Base-by-base conservation (phyloP, 805 yeast genomes). In the Komagataella pastoris region DNA sequence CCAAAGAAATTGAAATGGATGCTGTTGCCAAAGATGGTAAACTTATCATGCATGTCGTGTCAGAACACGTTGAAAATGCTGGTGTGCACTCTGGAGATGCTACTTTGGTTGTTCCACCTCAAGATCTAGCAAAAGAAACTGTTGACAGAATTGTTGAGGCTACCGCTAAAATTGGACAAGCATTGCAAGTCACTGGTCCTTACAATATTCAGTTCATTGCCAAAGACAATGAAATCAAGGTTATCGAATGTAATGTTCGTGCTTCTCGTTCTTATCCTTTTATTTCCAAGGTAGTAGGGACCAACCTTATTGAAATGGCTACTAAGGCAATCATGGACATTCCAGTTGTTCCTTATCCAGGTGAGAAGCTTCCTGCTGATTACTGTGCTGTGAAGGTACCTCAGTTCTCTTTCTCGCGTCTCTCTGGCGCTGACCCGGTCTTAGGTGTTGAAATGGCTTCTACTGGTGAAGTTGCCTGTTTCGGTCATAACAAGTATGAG, bases 41-140 rank as follows among this genome's bases (percentile, higher is more conserved):
- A 68, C 76, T 91, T 71, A 79, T 93, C 60, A 88, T 91, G 89
- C 98, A 91, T 67, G 98, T 89, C 65, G 97, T 91, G 54, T 88
- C 97, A 52, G 98, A 93, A 71, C 99, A 91, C 67, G 97, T 93
- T 58, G 99, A 91, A 73, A 91, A 91, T 65, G 99, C 99, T 24
- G 99, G 99, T 79, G 97, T 91, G 47, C 99, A 91, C 71, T 91
- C 98, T 50, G 99, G 99, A 76, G 99, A 91, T 70, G 99, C 99
- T 55, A 93, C 98, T 49, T 73, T 91, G 63, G 86, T 91, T 67
- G 95, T 91, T 54, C 99, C 99, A 52, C 97, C 97, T 50, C 97
- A 91, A 73, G 95, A 88, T 65, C 77, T 93, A 61, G 91, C 85
- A 58, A 87, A 88, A 54, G 96, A 88, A 71, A 88, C 96, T 48